Conservation (phyloP, 2,329 filamentous ascomycete genomes). For the Scopulariopsis brevicaulis region DNA sequence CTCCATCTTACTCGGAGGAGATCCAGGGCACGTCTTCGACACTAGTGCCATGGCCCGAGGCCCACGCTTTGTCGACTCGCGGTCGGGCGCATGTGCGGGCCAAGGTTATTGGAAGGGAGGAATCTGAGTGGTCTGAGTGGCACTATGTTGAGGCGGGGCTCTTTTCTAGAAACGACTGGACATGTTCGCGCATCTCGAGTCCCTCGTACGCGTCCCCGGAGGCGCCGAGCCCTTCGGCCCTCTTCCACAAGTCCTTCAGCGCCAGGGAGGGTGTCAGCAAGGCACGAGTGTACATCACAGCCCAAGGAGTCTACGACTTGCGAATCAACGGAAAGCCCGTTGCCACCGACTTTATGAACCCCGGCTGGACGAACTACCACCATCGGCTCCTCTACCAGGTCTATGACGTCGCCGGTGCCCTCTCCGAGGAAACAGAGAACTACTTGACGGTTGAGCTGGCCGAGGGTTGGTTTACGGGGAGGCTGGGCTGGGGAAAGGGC, state of each 20-base stretch:
- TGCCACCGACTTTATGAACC: constrained; percentile 29
- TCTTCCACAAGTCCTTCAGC: constrained; percentile 21
- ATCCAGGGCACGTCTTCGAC: constrained; percentile 15
- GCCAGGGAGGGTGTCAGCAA: constrained; percentile 12
- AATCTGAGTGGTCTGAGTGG: constrained; percentile 15
- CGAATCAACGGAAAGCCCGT: constrained; percentile 32
- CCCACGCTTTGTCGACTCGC: constrained; percentile 14
- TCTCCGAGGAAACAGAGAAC: constrained; percentile 20
- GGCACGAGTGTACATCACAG: constrained; percentile 34
- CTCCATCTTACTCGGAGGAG: constrained; percentile 15
- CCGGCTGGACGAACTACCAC: constrained; percentile 40
- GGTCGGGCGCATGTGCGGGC: constrained; percentile 21
- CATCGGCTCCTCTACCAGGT: constrained; percentile 39
- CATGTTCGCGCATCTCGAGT: constrained; percentile 16
- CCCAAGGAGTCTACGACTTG: constrained; percentile 31
- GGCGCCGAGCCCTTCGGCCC: constrained; percentile 15
- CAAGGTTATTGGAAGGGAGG: constrained; percentile 16
- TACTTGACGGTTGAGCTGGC: constrained; percentile 27
- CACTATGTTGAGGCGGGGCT: constrained; percentile 23
- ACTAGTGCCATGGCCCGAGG: constrained; percentile 31
- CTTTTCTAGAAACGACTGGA: constrained; percentile 17
- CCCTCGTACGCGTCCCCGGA: constrained; percentile 7
- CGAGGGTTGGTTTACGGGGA: constrained; percentile 36
- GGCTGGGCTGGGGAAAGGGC: constrained; percentile 17
- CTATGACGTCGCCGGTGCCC: constrained; percentile 32